Evolutionary conservation across 1,139 yeast species (phyloP).

Genomic region (Ashbya aceris): DNA sequence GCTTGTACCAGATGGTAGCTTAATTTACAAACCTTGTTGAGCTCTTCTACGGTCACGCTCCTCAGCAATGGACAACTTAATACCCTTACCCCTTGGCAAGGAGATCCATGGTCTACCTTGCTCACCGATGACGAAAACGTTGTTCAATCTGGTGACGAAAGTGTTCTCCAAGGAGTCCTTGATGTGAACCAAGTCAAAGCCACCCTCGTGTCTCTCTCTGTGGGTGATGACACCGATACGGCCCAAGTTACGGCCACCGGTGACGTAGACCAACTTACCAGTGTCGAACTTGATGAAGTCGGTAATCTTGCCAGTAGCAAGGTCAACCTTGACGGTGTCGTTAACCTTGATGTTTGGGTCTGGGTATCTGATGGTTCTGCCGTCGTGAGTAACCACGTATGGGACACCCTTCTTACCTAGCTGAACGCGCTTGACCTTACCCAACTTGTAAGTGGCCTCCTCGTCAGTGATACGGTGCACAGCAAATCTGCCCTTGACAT

Average conservation of each 20-base stretch:
- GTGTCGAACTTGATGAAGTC: slow-evolving; percentile 91
- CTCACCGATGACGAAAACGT: slow-evolving; percentile 97
- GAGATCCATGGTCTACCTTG: slow-evolving; percentile 96
- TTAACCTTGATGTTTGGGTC: slow-evolving; percentile 93
- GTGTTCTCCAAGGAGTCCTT: slow-evolving; percentile 96
- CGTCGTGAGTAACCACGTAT: slow-evolving; percentile 97
- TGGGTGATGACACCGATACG: slow-evolving; percentile 97
- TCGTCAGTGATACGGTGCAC: slow-evolving; percentile 98
- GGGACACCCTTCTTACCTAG: slow-evolving; percentile 98
- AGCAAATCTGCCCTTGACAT: slow-evolving; percentile 97
- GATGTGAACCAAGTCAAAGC: slow-evolving; percentile 97
- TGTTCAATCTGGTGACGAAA: slow-evolving; percentile 94
- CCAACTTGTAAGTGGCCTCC: slow-evolving; percentile 96
- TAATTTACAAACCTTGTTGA: slow-evolving; percentile 37
- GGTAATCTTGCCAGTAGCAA: slow-evolving; percentile 89
- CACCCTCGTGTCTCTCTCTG: slow-evolving; percentile 99
- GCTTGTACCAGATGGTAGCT: not conserved
- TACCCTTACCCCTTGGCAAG: slow-evolving; percentile 99
- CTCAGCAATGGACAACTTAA: slow-evolving; percentile 94
- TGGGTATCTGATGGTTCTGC: slow-evolving; percentile 99
- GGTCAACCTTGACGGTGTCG: slow-evolving; percentile 95
- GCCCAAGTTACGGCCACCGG: slow-evolving; percentile 99
- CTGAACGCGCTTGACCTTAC: slow-evolving; percentile 95
- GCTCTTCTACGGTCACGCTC: slow-evolving; percentile 99
- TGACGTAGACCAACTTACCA: slow-evolving; percentile 93